phyloP scores from a whole-genome alignment of 805 yeast species.

The Metschnikowia reukaufii region DNA sequence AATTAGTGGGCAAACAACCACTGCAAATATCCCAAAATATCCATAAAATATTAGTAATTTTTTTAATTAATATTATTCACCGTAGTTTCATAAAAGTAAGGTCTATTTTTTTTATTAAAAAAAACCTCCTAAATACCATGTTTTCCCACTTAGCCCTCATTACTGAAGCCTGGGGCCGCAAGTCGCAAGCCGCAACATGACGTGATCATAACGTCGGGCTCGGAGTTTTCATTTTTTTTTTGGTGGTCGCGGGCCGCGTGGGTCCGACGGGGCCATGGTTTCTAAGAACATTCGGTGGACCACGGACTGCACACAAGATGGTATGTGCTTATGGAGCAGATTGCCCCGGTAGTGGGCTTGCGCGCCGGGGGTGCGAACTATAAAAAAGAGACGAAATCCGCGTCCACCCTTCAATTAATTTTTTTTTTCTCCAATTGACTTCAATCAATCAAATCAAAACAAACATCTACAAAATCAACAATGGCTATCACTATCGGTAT shows the following conservation, averaged over 20 bases:
- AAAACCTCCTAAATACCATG: too few species aligned
- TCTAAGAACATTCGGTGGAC: slow-evolving; percentile 11
- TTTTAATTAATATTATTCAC: too few species aligned
- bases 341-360: slow-evolving; percentile 22
- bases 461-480: slow-evolving; percentile 15
- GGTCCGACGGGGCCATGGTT: slow-evolving; percentile 10
- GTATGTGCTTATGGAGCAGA: slow-evolving; percentile 20
- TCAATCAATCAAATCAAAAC: slow-evolving; percentile 4
- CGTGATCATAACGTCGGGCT: slow-evolving; percentile 8
- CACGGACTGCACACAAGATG: slow-evolving; percentile 4
- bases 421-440: slow-evolving; percentile 13
- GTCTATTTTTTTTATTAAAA: too few species aligned
- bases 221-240: slow-evolving; percentile 1
- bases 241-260: slow-evolving; percentile 11
- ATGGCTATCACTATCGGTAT: slow-evolving; percentile 78
- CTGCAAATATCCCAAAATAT: too few species aligned
- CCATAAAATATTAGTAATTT: too few species aligned
- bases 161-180: not conserved
- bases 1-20: too few species aligned
- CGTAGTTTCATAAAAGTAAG: too few species aligned
- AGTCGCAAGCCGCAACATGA: slow-evolving; percentile 2
- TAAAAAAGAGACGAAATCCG: slow-evolving; percentile 9
- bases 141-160: too few species aligned
- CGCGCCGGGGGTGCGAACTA: not conserved
- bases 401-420: not conserved